Base-by-base conservation (phyloP, 1,139 yeast genomes). In the Nakaseomyces sp. region DNA sequence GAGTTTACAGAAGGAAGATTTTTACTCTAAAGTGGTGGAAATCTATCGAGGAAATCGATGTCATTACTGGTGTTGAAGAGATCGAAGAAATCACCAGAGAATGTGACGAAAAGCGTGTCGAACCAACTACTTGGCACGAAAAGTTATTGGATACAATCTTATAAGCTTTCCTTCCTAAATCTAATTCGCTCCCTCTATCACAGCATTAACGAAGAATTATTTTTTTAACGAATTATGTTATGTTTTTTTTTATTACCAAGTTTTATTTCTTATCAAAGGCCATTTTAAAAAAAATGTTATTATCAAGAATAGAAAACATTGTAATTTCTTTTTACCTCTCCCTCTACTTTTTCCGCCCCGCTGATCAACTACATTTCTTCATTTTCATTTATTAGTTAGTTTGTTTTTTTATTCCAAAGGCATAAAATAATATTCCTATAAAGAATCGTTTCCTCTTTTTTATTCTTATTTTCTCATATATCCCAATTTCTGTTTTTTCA, bases 31-130 rank as follows among this genome's bases (percentile, higher is more conserved):
- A 41, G 29, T 57, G 60, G 58, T 52, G 50, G 46, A 47, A 50
- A 17, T 49, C 56, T 9, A 54, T 58, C 1, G 54, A 53, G 16
- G 54, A 57, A 32, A 58, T 60, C 40, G 64, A 60, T 42, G 63
- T 60, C 6, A 45, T 48, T 6, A 59, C 59, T 0, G 64, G 64
- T 17, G 36, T 59, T 7, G 54, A 45, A 10, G 60, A 54, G 31
- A 56, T 54, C 4, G 64, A 60, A 45, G 53, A 51, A 28, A 52
- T 50, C 22, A 49, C 61, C 33, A 51, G 48, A 37, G 47, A 49
- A 16, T 36, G 53, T 13, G 57, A 57, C 24, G 60, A 51, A 36
- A 44, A 46, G 33, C 53, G 61, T 43, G 29, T 47, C 5, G 40
- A 43, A 5, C 61, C 61, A 16, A 39, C 47, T 8, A 51, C 45